A percentile compares a stretch with the other conserved stretches of the same genome.
phyloP scores from a whole-genome alignment of 768 basidiomycete genomes.

The Royoungia palumana region DNA sequence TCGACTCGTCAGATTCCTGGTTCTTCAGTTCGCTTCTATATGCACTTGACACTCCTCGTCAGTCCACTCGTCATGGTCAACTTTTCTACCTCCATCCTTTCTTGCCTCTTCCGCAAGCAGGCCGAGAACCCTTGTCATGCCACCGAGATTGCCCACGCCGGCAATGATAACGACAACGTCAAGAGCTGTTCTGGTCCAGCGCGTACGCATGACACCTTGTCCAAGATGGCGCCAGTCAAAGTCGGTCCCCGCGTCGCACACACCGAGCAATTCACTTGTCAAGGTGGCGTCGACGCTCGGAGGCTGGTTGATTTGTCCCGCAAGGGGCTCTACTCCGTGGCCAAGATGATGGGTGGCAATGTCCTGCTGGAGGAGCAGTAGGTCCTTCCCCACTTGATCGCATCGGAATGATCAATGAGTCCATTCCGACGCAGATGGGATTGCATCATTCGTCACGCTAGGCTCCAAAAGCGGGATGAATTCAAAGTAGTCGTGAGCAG shows the following conservation, averaged over 20 bases:
- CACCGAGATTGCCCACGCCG: conserved; percentile 21
- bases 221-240: conserved; percentile 21
- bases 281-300: conserved; percentile 35
- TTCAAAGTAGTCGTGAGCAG: conserved; percentile 35
- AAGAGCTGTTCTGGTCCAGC: conserved; percentile 36
- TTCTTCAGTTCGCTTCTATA: conserved; percentile 16
- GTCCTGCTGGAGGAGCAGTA: conserved; percentile 37
- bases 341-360: conserved; percentile 35
- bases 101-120: conserved; percentile 20
- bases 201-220: conserved; percentile 24
- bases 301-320: conserved; percentile 35
- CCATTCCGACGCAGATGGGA: conserved; percentile 32
- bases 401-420: conserved; percentile 12
- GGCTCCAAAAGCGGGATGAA: conserved; percentile 26
- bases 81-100: conserved; percentile 22
- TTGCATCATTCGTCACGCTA: conserved; percentile 33
- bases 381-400: conserved; percentile 18
- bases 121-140: conserved; percentile 16
- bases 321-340: conserved; percentile 31
- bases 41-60: conserved; percentile 22
- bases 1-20: conserved; percentile 4
- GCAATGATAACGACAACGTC: conserved; percentile 23
- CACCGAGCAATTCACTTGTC: conserved; percentile 34
- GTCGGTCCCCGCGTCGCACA: conserved; percentile 35
- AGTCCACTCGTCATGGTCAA: conserved; percentile 26